Evolutionary conservation across 345 rosid species (phyloP).

Genomic region (Angophora floribunda): DNA sequence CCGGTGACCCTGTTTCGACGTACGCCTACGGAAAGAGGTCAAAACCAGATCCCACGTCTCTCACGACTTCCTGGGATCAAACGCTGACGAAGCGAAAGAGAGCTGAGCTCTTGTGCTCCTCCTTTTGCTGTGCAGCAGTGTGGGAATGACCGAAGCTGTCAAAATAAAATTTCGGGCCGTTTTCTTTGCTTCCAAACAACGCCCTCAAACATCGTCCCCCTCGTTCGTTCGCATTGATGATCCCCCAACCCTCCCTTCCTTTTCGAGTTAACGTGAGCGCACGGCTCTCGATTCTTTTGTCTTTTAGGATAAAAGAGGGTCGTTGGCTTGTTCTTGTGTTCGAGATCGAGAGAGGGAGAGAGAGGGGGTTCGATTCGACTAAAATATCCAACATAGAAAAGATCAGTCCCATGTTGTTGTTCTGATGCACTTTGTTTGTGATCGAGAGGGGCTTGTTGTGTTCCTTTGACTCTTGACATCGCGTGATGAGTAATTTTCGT

Average conservation of each 20-base stretch:
- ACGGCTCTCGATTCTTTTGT: background rate
- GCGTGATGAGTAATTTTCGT: background rate
- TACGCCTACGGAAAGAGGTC: background rate
- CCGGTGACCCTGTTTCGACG: background rate
- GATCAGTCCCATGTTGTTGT: background rate
- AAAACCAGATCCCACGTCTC: background rate
- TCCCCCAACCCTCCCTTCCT: background rate
- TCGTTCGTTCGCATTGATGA: background rate
- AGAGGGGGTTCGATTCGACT: background rate
- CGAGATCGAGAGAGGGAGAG: background rate
- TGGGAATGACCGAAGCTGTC: conserved; percentile 18
- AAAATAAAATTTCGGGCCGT: background rate
- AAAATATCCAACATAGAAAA: background rate
- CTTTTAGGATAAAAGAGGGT: background rate
- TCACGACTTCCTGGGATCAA: background rate
- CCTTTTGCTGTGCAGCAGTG: background rate
- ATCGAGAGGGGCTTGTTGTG: background rate
- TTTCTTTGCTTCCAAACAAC: background rate
- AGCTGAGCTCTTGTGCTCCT: background rate
- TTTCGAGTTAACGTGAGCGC: background rate
- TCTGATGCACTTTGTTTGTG: background rate
- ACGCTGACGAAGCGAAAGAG: background rate
- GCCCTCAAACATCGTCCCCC: background rate
- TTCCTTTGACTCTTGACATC: background rate
- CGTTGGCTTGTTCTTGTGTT: background rate